Evolutionary conservation across 192 early-diverging fungal genomes (phyloP).

Genomic region (Gamsiella multidivaricata): DNA sequence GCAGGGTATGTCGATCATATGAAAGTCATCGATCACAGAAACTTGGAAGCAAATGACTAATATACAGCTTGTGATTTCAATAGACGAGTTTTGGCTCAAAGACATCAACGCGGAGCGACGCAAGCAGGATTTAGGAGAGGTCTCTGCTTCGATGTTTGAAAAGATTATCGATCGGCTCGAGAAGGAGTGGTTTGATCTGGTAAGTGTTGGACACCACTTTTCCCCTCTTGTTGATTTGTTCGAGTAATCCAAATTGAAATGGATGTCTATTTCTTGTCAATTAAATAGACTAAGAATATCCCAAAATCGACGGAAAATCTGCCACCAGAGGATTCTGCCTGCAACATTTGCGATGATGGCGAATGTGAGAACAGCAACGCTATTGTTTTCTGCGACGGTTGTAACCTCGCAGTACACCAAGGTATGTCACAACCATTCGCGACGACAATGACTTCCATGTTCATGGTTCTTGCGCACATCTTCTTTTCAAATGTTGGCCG

Average conservation of each 20-base stretch:
- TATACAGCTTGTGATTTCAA: too few relatives aligned
- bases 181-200: constrained; percentile 97
- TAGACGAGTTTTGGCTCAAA: constrained; percentile 82
- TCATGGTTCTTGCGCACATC: neutral
- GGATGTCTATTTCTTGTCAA: neutral
- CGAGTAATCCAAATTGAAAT: neutral
- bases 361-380: constrained; percentile 99
- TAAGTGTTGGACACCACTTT: too few relatives aligned
- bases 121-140: constrained; percentile 60
- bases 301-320: constrained; percentile 72
- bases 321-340: constrained; percentile 85
- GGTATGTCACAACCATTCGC: constrained; percentile 55
- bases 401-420: constrained; percentile 99
- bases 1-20: constrained; percentile 66
- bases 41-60: neutral
- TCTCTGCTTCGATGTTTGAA: constrained; percentile 80
- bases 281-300: constrained; percentile 79
- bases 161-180: constrained; percentile 89
- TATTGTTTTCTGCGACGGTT: constrained; percentile 99
- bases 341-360: constrained; percentile 97
- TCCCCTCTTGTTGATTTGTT: neutral
- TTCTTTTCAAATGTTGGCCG: neutral
- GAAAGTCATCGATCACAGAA: neutral
- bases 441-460: neutral
- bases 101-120: constrained; percentile 74